Base-by-base conservation (phyloP, 148 eudicot genomes). In the Camellia sinensis region DNA sequence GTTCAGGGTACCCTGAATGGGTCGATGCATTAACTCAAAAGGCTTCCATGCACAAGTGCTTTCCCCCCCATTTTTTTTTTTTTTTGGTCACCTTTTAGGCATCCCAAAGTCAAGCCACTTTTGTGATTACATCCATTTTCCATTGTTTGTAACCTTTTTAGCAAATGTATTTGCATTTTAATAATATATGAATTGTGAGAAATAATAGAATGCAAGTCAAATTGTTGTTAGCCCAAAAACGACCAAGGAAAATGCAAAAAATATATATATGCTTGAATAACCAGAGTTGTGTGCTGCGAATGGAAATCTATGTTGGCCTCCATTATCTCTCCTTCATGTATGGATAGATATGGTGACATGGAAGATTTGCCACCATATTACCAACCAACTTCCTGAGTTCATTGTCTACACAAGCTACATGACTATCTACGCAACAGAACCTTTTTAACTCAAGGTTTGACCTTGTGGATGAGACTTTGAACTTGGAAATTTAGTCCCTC, bases 241-340 rank as follows among this genome's bases (percentile, higher is more conserved):
- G 64, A 50, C 48, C 12, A 3, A 7, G 77, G 45, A 15, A 73
- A 17, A 4, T 29, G 37, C 52, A 4, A 48, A 4, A 48, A 48
- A 2, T 48, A 48, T 4, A 3, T 46, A 2, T 6, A 14, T 4
- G 1, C 18, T 50, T 7, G 7, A 2, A 2, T 50, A 2, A 50
- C 46, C 76, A 8, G 17, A 22, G 62, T 41, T 54, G 40, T 73
- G 67, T 63, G 18, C 37, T 18, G 62, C 54, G 46, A 73, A 17
- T 74, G 77, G 65, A 74, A 54, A 56, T 57, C 77, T 22, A 74
- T 40, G 63, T 29, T 74, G 77, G 43, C 18, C 29, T 54, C 77
- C 77, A 74, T 57, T 57, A 56, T 22, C 48, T 74, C 21, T 53
- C 48, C 64, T 14, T 8, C 15, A 74, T 29, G 7, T 73, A 15